Conservation (phyloP, 2,329 filamentous ascomycete species). For the Diplodia scrobiculata region DNA sequence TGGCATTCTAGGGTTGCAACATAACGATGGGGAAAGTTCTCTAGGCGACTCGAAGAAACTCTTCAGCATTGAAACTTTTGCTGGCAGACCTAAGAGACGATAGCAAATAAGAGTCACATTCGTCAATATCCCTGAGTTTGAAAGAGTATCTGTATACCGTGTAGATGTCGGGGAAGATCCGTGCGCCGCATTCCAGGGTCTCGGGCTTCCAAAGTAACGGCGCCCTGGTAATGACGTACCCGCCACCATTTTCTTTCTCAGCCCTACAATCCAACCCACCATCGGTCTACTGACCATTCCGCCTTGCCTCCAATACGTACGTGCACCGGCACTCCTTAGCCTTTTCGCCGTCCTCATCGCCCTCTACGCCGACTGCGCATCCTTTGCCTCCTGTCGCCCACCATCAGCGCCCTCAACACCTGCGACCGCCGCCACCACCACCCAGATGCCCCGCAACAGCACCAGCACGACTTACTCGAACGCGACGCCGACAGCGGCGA, state of each 20-base stretch:
- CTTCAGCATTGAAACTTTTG: background rate
- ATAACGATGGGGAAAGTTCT: background rate
- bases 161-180: background rate
- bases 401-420: background rate
- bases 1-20: background rate
- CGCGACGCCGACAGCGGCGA: constrained; percentile 38
- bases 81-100: background rate
- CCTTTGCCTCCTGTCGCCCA: background rate
- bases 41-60: background rate
- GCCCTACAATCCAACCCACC: constrained; percentile 13
- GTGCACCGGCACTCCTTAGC: background rate
- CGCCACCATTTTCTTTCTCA: background rate
- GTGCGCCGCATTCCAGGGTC: background rate
- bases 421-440: background rate
- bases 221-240: constrained; percentile 23
- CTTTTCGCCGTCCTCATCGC: constrained; percentile 15
- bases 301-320: background rate
- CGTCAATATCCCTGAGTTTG: background rate
- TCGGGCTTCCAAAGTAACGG: background rate
- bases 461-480: constrained; percentile 32
- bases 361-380: background rate
- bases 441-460: constrained; percentile 39
- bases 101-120: background rate
- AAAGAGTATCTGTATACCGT: background rate
- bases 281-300: background rate